Evolutionary conservation across 495 filamentous ascomycete species (phyloP).

Genomic region (Xanthoparmelia taractica): DNA sequence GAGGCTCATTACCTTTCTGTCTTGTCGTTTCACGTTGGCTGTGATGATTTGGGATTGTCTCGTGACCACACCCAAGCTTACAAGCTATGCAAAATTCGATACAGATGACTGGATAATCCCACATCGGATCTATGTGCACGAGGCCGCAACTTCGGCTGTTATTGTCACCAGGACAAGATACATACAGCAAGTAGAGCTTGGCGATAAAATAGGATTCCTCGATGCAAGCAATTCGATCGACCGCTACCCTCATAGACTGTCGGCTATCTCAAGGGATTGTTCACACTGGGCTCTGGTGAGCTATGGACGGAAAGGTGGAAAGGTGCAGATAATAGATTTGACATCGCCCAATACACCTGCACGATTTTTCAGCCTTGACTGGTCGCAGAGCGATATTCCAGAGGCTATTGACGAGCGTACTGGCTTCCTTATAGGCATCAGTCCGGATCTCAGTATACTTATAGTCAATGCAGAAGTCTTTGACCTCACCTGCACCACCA

Average conservation of each 20-base stretch:
- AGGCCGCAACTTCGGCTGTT: background rate
- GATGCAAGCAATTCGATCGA: background rate
- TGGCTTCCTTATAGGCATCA: background rate
- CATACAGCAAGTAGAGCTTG: slow-evolving; percentile 5
- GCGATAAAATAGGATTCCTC: background rate
- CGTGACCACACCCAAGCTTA: background rate
- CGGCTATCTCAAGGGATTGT: background rate
- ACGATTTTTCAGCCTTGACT: background rate
- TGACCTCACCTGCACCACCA: background rate
- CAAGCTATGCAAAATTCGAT: background rate
- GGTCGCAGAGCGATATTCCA: background rate
- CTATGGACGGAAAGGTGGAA: background rate
- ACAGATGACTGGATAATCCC: too few relatives aligned
- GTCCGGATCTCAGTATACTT: slow-evolving; percentile 2
- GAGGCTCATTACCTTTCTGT: background rate
- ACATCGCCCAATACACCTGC: background rate
- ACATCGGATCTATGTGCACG: background rate
- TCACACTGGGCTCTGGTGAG: background rate
- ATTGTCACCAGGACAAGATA: background rate
- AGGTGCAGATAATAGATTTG: background rate
- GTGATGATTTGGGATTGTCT: background rate
- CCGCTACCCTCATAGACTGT: background rate
- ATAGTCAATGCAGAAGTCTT: background rate
- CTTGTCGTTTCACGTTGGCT: background rate
- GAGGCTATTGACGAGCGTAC: background rate